Evolutionary conservation across 2,329 filamentous ascomycete genomes (phyloP), one percentile per base, ranked within the genome.

Genomic region (Phyllosticta citrichinensis): DNA sequence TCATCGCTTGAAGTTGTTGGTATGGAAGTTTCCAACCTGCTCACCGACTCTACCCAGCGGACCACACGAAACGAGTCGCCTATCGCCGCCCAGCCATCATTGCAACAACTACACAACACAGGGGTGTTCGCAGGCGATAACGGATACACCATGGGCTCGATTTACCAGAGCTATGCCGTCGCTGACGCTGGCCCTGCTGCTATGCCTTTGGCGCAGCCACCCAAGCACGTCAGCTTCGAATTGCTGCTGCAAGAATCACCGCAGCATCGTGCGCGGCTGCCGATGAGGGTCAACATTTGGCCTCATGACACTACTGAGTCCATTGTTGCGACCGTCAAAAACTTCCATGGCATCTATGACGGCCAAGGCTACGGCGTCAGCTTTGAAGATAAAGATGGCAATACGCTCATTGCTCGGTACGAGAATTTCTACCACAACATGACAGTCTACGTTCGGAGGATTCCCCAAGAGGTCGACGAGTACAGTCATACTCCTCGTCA

Each of bases 241-340:
- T 81, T 91, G 60, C 80, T 91, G 67, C 84, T 88, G 68, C 80
- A 82, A 59, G 83, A 88, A 67, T 82, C 83, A 33, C 84, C 85
- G 63, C 83, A 87, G 71, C 84, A 83, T 68, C 84, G 85, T 68
- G 88, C 87, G 76, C 86, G 89, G 70, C 80, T 92, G 66, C 88
- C 89, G n/a, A 87, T 93, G 84, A 82, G 88, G 69, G 88, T 93
- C 59, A 89, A 95, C 70, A 97, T 99, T 67, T 96, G 88, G 70
- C 90, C 90, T 55, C 92, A 97, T 75, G 94, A 99, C 79, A 92
- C 90, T 58, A 97, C 93, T 22, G 93, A 97, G 72, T 97, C 92
- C 40, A 99, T 99, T 77, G 90, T 97, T 65, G 94, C 91, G 14
- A 97, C 94, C 1, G 93, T 97, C 71, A 97, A 96, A 82, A 97